A percentile compares a stretch with the other conserved stretches of the same genome.
Evolutionary conservation across 345 rosid species (phyloP).

Genomic region (Melastoma malabathricum): DNA sequence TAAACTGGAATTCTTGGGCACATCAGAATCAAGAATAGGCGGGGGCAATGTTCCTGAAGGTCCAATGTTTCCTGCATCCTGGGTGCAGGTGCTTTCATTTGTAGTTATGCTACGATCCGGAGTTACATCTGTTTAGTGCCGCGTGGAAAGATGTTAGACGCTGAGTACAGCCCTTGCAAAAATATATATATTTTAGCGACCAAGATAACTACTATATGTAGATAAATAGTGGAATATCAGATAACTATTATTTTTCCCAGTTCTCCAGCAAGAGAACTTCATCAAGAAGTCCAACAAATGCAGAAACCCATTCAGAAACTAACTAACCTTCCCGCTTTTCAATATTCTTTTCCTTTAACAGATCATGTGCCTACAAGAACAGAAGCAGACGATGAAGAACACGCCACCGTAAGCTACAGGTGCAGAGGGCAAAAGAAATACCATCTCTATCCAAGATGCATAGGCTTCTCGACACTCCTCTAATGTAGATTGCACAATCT

Average conservation of each 20-base stretch:
- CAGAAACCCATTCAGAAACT: conserved; percentile 2
- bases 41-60: conserved; percentile 24
- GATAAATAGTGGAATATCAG: no score
- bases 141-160: conserved; percentile 2
- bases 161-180: neutral
- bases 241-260: no score
- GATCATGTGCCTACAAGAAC: conserved; percentile 53
- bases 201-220: no score
- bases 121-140: conserved; percentile 7
- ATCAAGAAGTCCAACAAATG: neutral
- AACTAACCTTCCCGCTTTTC: conserved; percentile 41
- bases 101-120: conserved; percentile 15
- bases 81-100: conserved; percentile 16
- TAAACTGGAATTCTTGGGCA: conserved; percentile 16
- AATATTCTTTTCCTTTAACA: conserved; percentile 55
- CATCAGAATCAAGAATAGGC: conserved; percentile 10
- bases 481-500: conserved; percentile 80
- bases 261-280: neutral
- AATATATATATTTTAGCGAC: neutral
- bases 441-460: conserved; percentile 66
- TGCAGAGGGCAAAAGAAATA: conserved; percentile 10
- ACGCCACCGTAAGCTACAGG: neutral
- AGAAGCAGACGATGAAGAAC: neutral
- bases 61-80: conserved; percentile 16
- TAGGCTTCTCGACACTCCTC: conserved; percentile 82